A percentile compares a stretch with the other conserved stretches of the same genome.
Conservation (phyloP, 2,329 filamentous ascomycete genomes). For the Graphilbum fragrans region DNA sequence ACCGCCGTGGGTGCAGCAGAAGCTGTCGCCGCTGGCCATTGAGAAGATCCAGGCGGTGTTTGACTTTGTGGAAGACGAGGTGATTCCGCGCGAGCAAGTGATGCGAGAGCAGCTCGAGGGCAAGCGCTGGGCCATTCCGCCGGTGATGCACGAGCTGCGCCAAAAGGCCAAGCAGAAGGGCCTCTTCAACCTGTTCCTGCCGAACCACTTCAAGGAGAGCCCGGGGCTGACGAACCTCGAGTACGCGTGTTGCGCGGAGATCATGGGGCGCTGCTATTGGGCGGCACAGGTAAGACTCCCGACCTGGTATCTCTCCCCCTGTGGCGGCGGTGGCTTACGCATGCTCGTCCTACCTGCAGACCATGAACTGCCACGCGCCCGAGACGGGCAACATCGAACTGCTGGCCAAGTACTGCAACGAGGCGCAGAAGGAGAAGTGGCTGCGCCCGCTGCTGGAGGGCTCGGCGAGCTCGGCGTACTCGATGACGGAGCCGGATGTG, state of each 20-base stretch:
- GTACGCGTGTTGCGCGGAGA: slow-evolving; percentile 95
- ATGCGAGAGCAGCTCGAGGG: slow-evolving; percentile 82
- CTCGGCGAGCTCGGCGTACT: slow-evolving; percentile 75
- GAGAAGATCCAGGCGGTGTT: slow-evolving; percentile 20
- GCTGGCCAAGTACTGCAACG: slow-evolving; percentile 79
- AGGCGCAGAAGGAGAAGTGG: slow-evolving; percentile 76
- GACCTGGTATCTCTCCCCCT: no score
- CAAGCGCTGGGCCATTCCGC: slow-evolving; percentile 49
- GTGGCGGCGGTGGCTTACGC: no score
- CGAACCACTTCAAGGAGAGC: slow-evolving; percentile 89
- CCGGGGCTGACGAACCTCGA: slow-evolving; percentile 91
- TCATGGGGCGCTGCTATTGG: slow-evolving; percentile 71
- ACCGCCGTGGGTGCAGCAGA: slow-evolving; percentile 54
- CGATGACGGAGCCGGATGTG: slow-evolving; percentile 87
- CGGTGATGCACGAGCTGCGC: slow-evolving; percentile 26
- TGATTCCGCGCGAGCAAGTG: slow-evolving; percentile 49
- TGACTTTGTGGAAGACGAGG: slow-evolving; percentile 29
- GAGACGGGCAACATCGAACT: slow-evolving; percentile 97
- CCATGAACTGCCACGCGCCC: slow-evolving; percentile 79
- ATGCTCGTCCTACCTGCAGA: no score
- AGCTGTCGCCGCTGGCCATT: slow-evolving; percentile 13
- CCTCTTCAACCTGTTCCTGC: slow-evolving; percentile 97
- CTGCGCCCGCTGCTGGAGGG: slow-evolving; percentile 70
- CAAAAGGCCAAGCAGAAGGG: slow-evolving; percentile 50
- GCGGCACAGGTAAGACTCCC: no score